Conservation (phyloP, 2,329 filamentous ascomycete genomes). For the Diaporthe sp. region DNA sequence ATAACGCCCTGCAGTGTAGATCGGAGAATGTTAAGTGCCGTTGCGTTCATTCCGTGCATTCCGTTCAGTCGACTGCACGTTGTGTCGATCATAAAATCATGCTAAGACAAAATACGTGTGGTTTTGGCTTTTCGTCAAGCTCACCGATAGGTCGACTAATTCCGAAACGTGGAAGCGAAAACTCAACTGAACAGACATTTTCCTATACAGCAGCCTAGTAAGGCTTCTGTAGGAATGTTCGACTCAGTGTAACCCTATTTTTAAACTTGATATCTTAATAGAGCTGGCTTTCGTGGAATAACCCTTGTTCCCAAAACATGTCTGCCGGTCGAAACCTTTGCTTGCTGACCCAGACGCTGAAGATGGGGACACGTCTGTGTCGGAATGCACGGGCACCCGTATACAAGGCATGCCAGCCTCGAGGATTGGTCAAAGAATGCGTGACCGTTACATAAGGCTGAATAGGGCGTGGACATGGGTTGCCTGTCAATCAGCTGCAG, state of each 20-base stretch:
- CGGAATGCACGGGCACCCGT: background rate
- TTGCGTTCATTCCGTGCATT: background rate
- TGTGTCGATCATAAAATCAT: conserved; percentile 4
- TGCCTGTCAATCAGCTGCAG: background rate
- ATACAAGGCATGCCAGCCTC: background rate
- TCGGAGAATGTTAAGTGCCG: background rate
- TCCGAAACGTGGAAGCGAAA: conserved; percentile 7
- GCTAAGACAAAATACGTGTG: background rate
- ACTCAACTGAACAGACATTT: background rate
- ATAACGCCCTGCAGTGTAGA: background rate
- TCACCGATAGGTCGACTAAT: background rate
- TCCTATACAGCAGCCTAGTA: background rate
- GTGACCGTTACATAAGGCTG: background rate
- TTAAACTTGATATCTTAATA: background rate
- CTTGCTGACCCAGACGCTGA: background rate
- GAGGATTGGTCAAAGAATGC: background rate
- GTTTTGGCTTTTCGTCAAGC: conserved; percentile 6
- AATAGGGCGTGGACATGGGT: background rate
- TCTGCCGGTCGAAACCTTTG: background rate
- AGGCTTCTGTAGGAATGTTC: background rate
- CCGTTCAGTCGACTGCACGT: background rate
- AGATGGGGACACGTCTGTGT: background rate
- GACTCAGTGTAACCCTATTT: background rate
- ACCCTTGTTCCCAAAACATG: background rate
- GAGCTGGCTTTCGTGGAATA: background rate